Conservation (phyloP, 768 basidiomycete species). For the Hysterangium stoloniferum region DNA sequence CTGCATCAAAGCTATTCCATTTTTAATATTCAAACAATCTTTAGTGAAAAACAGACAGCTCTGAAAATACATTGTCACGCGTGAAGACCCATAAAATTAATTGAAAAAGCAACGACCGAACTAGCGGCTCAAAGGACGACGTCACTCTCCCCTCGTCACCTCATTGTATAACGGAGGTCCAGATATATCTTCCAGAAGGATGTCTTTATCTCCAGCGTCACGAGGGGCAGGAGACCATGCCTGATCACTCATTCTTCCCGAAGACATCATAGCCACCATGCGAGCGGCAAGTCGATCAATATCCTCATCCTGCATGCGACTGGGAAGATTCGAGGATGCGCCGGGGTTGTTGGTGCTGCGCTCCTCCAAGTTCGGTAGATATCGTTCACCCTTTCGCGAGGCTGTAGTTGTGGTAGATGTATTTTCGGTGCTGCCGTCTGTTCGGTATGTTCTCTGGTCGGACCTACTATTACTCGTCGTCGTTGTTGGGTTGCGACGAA, state of each 20-base stretch:
- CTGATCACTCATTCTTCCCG: conserved; percentile 8
- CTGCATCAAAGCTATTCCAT: too few species aligned
- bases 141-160: not conserved
- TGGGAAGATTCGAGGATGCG: not conserved
- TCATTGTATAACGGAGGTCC: conserved; percentile 6
- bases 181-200: not conserved
- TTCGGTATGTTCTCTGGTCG: not conserved
- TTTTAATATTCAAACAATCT: too few species aligned
- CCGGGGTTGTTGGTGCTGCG: not conserved
- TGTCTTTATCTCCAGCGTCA: not conserved
- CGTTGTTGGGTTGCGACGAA: not conserved
- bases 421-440: not conserved
- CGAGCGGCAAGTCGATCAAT: conserved; percentile 7
- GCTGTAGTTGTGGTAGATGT: not conserved
- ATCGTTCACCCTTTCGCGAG: conserved; percentile 1
- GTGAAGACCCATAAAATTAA: too few species aligned
- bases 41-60: too few species aligned
- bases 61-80: too few species aligned
- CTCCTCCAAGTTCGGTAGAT: not conserved
- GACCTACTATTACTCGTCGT: not conserved
- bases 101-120: too few species aligned
- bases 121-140: too few species aligned
- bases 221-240: not conserved
- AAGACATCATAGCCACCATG: conserved; percentile 11
- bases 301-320: conserved; percentile 9